Evolutionary conservation across 177 flowering plant genomes (phyloP), one percentile per base, ranked within the genome.

Genomic region (Tripterygium wilfordii): DNA sequence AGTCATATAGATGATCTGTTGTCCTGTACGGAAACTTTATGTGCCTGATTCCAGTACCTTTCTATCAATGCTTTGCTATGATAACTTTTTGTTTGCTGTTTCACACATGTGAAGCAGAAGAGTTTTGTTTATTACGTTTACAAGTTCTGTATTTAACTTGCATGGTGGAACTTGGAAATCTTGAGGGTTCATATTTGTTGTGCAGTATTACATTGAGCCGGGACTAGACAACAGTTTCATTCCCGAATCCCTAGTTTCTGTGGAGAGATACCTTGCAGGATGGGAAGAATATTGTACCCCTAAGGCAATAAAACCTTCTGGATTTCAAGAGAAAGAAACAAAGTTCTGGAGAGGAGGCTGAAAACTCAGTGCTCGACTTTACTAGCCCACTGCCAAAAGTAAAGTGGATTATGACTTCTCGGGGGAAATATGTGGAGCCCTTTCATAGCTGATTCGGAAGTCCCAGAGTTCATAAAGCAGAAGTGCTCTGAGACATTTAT

Each of bases 141-240:
- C 19, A n/a, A 7, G 4, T 2, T 36, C 3, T 36, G 3, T 36
- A n/a, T 2, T n/a, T 36, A 2, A 4, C n/a, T 36, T 5, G 19
- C 17, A 10, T 4, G 3, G n/a, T 36, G 39, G 19, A n/a, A n/a
- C 6, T 36, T 36, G n/a, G n/a, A n/a, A n/a, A n/a, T n/a, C n/a
- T n/a, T n/a, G n/a, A n/a, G n/a, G n/a, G n/a, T n/a, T n/a, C n/a
- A n/a, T n/a, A n/a, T 36, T 15, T 55, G n/a, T n/a, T 49, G 4
- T 43, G 51, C 74, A 74, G 82, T 65, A 61, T 41, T 71, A 68
- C 57, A 49, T 53, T 53, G 82, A 77, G 50, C 69, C 70, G 67
- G 49, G 40, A 74, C 77, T 27, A 67, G 72, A 25, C 36, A 15
- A 12, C 57, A 45, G 45, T 74, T 74, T 37, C 66, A 71, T 22